Base-by-base conservation (phyloP, 768 basidiomycete species). In the Chalciporus piperatus region DNA sequence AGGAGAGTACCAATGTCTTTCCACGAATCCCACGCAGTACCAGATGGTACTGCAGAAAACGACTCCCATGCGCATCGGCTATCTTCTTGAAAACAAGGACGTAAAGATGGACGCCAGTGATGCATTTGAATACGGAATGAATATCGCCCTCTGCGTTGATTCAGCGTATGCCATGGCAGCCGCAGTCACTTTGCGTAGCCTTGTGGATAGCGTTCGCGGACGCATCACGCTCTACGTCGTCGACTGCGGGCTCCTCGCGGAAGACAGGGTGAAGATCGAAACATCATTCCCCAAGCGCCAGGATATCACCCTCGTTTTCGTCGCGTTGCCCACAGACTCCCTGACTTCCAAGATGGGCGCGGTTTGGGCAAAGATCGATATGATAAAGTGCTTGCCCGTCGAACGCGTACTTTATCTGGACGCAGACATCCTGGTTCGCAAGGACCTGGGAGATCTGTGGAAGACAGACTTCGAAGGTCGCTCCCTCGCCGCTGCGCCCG, bases 41-140 rank as follows among this genome's bases (percentile, higher is more conserved):
- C 81, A 83, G 61, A 73, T 82, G 56, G 65, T 81, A n/a, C 52
- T 84, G 32, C 71, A 68, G 52, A 84, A 83, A 67, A 73, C 63
- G 12, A 58, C 61, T 5, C 74, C 76, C 8, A 80, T 80, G 76
- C 73, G 78, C 16, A 80, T 83, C 33, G 79, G 80, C 0, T 82
- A 82, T 59, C 54, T 63, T 33, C 60, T 56, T 22, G 52, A 60
- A 51, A 20, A n/a, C 7, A 44, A 7, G 27, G 48, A 27, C 5
- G 47, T 40, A 39, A 44, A 35, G 20, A 3, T 17, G 20, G 35
- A 50, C 8, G 6, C 14, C 2, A n/a, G 16, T 25, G 55, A 62
- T 14, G 66, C 66, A 3, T 62, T 79, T 8, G 75, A 65, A 19
- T 79, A 80, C 48, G 73, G 78, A 12, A 71, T 81, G 9, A 75